Evolutionary conservation across 139 green algal genomes (phyloP), one percentile per base, ranked within the genome.

Genomic region (Pleodorina starrii): DNA sequence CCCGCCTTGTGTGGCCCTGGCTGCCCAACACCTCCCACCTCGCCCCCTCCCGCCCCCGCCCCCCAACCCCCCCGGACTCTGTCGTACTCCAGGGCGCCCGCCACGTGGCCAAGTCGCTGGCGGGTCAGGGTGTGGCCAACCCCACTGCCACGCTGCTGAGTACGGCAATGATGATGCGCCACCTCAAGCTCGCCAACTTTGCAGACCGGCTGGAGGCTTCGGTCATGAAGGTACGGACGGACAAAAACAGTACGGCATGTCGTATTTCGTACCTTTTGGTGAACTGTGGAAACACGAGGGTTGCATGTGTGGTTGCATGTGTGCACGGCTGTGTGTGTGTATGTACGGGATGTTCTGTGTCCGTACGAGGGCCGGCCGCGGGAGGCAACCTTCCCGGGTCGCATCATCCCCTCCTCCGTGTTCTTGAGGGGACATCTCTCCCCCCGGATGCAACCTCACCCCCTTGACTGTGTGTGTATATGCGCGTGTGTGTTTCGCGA

Each of bases 141-240:
- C 97, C 97, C 51, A 99, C 97, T 0, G 97, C 97, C 29, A 93
- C 98, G 74, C 92, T 99, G 84, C 93, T 99, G 72, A 95, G 93
- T 21, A 94, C 93, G 10, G 93, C 96, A 60, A 99, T 99, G 97
- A 97, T 99, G 97, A 90, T 99, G 75, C 92, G 95, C 29, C 96
- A 99, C 91, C 89, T 99, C 66, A 89, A 90, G 63, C 84, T 94
- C 27, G 87, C 92, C 66, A 46, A 25, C 43, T 94, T 92, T 57
- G 80, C 57, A 11, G 89, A 93, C 83, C 25, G 87, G 6, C 78
- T 91, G 48, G 87, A 91, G 68, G 32, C 42, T 21, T 51, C 79
- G 19, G 66, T 86, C 35, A 59, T 87, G 9, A 43, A 87, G 81
- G 79, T 86, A 59, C 19, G 51, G 44, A 4, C 6, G 36, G 35